Evolutionary conservation across 805 yeast species (phyloP), one percentile per base, ranked within the genome.

Genomic region (Saccharomycopsis schoenii): DNA sequence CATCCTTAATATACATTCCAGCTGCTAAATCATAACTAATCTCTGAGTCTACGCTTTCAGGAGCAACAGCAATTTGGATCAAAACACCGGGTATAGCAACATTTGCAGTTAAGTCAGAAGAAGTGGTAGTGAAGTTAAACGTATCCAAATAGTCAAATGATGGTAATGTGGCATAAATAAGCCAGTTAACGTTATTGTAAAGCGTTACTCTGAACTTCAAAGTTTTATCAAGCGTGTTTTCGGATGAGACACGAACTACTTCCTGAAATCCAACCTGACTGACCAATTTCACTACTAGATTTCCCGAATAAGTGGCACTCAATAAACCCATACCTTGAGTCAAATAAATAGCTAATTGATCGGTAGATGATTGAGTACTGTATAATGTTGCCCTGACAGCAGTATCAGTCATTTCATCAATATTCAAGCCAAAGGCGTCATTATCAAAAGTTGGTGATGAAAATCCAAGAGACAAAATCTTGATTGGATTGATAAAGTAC

Each of bases 271-370:
- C 96, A 43, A 40, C 43, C 15, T 58, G 37, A n/a, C 60, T 59
- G 17, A 43, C 47, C 9, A 61, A 14, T 12, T 39, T 21, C 12
- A 56, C 61, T 10, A 25, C 72, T 65, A 83, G 72, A 57, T 67
- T 65, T 12, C 83, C 83, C 66, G 78, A 70, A 66, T 78, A 80
- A 29, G 82, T 67, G 39, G 79, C 83, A 4, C 84, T 77, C 5
- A 76, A 76, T 64, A 82, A 75, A 25, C 86, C 87, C 83, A 82
- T 79, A 60, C 87, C 87, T 68, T 80, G 80, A 12, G 81, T 84
- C 57, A 84, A 65, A 1, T 85, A 84, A 56, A 81, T 64, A 39
- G 76, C 75, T 15, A 85, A 72, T 55, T 71, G 71, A 3, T 50
- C 61, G 15, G 57, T 66, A 61, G 42, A 24, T 15, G 59, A 40